Evolutionary conservation across 1,139 yeast genomes (phyloP), one percentile per base, ranked within the genome.

Genomic region (Scheffersomyces titani): DNA sequence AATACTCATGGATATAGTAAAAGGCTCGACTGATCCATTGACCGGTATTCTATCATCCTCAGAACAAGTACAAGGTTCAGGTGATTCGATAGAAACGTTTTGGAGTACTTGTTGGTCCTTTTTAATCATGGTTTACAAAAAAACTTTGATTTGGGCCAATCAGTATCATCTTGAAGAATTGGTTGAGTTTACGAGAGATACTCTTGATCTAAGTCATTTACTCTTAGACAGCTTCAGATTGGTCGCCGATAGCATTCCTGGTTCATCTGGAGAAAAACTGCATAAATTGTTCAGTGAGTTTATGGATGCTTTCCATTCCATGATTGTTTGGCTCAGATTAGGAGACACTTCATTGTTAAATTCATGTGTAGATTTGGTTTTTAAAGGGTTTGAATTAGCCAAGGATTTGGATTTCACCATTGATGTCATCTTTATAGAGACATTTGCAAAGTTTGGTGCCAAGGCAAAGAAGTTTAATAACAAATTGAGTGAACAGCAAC

Each of bases 121-220:
- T 62, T 73, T 93, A 60, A 84, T 84, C 51, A 81, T 88, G 80
- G 82, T 91, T 3, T 92, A 89, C 63, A 77, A 79, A 50, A 81
- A 84, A 56, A 90, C 97, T 1, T 76, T 90, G 21, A 70, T 71
- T 6, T 93, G 98, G 98, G 92, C 96, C 0, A 70, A 78, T 4
- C 73, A 76, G 47, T 88, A 86, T 65, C 84, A 83, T 51, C 77
- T 85, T 45, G 80, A 80, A 0, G 82, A 82, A 53, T 77, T 91
- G 67, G 81, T 89, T 52, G 96, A 90, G 60, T 92, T 92, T 63
- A 90, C 97, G 19, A 84, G 97, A 69, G 97, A 92, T 69, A 88
- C 92, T 0, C 77, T 92, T 54, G 98, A 93, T 63, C 78, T 90
- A 52, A 88, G 97, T 62, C 88, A 88, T 61, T 73, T 80, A 2